Evolutionary conservation across 2,329 filamentous ascomycete genomes (phyloP).

Genomic region (Anthostomella pinea): DNA sequence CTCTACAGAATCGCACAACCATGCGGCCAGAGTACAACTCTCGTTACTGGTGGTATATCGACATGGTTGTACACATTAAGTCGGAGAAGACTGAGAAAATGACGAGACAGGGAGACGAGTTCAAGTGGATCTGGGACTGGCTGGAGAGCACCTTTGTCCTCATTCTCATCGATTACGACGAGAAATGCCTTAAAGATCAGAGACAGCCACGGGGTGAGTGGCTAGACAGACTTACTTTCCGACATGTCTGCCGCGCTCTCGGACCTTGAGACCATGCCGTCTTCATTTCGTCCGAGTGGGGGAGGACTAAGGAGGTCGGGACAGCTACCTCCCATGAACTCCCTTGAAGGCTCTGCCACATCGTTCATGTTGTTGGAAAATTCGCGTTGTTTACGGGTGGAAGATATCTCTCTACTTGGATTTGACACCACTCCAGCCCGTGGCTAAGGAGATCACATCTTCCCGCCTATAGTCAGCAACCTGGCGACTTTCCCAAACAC

Average conservation of each 20-base stretch:
- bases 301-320: not conserved
- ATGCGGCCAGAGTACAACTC: conserved; percentile 29
- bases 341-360: no score
- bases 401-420: no score
- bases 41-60: conserved; percentile 33
- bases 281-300: not conserved
- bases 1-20: conserved; percentile 29
- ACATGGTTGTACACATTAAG: conserved; percentile 23
- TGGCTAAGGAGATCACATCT: no score
- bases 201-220: conserved; percentile 9
- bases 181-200: conserved; percentile 11
- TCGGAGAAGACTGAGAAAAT: conserved; percentile 11
- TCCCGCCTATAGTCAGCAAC: no score
- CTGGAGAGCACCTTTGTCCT: conserved; percentile 20
- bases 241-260: conserved; percentile 22
- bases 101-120: conserved; percentile 16
- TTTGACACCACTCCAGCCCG: no score
- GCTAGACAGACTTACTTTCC: conserved; percentile 28
- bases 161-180: conserved; percentile 16
- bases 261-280: conserved; percentile 3
- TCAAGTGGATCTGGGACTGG: conserved; percentile 28
- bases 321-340: no score
- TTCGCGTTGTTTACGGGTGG: no score
- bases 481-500: no score
- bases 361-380: no score